Evolutionary conservation across 2,329 filamentous ascomycete genomes (phyloP).

Genomic region (Lizonia empirigonia): DNA sequence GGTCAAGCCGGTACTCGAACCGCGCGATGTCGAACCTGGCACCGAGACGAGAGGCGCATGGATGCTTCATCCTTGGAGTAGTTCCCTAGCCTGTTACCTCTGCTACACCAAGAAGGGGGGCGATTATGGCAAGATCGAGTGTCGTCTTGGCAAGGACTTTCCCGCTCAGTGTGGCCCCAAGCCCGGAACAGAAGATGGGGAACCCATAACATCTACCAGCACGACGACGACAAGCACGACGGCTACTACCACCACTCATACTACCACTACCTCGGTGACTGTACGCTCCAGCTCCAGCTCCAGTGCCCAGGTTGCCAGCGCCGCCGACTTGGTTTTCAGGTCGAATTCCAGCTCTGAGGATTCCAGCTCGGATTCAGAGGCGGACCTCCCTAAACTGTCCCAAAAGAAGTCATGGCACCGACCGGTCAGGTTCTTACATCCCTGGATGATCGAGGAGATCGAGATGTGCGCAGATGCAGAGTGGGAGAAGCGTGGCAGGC

Average conservation of each 20-base stretch:
- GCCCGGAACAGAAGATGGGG: neutral
- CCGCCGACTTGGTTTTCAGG: neutral
- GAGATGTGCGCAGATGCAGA: slow-evolving; percentile 26
- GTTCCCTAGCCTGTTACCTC: slow-evolving; percentile 27
- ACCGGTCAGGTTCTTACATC: slow-evolving; percentile 23
- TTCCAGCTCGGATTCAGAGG: neutral
- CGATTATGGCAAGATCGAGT: slow-evolving; percentile 23
- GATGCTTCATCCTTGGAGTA: slow-evolving; percentile 36
- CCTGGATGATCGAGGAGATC: slow-evolving; percentile 10
- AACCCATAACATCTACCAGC: neutral
- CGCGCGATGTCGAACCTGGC: slow-evolving; percentile 9
- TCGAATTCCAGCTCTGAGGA: neutral
- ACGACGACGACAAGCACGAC: neutral
- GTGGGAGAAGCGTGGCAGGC: slow-evolving; percentile 30
- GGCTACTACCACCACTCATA: neutral
- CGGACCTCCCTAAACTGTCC: neutral
- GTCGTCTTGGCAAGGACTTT: slow-evolving; percentile 15
- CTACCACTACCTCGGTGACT: neutral
- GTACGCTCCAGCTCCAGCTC: neutral
- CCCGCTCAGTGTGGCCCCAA: slow-evolving; percentile 13
- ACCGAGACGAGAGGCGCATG: slow-evolving; percentile 23
- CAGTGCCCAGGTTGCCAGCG: neutral
- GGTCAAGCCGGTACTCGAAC: neutral
- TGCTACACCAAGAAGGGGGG: slow-evolving; percentile 28
- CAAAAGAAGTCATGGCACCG: slow-evolving; percentile 27